phyloP scores from a whole-genome alignment of 768 basidiomycete genomes.

The Asterophora lycoperdoides region DNA sequence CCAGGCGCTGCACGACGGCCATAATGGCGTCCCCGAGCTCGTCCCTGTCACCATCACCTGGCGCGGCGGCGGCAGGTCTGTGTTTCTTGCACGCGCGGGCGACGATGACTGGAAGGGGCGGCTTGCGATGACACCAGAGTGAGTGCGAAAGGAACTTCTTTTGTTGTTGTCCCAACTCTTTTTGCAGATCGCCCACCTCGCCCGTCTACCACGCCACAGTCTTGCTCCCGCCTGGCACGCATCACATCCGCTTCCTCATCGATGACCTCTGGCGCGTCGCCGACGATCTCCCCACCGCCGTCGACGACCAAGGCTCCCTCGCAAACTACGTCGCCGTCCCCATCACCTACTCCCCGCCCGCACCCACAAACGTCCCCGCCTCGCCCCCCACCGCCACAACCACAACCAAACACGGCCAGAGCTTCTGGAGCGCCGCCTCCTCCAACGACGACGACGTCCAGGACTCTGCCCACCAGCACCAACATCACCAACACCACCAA shows the following conservation, averaged over 20 bases:
- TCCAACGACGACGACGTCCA: conserved; percentile 33
- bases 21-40: conserved; percentile 27
- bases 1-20: conserved; percentile 29
- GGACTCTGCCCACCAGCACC: conserved; percentile 5
- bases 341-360: conserved; percentile 24
- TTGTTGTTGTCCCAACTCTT: conserved; percentile 12
- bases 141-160: conserved; percentile 25
- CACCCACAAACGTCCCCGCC: conserved; percentile 21
- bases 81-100: conserved; percentile 67
- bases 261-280: conserved; percentile 84
- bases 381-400: conserved; percentile 29
- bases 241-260: conserved; percentile 92
- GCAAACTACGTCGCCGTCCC: conserved; percentile 89
- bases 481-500: conserved; percentile 7
- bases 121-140: conserved; percentile 62
- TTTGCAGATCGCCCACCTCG: conserved; percentile 27
- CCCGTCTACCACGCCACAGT: conserved; percentile 35
- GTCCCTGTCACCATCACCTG: conserved; percentile 55
- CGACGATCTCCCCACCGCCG: conserved; percentile 74
- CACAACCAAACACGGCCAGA: conserved; percentile 30
- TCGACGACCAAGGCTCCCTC: conserved; percentile 90
- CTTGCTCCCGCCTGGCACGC: conserved; percentile 78
- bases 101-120: conserved; percentile 76
- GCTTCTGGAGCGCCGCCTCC: conserved; percentile 37
- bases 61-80: conserved; percentile 59